Percentiles rank a stretch among this genome's conserved stretches.
Evolutionary conservation across 2,329 filamentous ascomycete genomes (phyloP).

Genomic region (Fusarium sulawesiense): DNA sequence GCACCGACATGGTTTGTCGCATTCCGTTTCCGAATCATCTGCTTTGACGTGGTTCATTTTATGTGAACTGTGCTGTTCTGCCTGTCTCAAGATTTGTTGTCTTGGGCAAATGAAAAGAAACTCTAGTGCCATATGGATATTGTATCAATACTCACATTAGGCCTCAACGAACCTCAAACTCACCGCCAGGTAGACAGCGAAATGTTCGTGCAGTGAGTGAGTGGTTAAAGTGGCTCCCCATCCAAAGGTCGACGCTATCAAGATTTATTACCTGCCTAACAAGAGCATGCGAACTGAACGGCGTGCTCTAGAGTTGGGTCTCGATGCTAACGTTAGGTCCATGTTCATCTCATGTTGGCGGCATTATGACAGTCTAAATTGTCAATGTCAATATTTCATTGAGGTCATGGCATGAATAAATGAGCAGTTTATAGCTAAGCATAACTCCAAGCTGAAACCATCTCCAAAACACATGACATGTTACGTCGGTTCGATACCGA

Average conservation of each 20-base stretch:
- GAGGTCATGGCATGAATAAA: not conserved
- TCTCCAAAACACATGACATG: not conserved
- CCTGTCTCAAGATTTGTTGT: not conserved
- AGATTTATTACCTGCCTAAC: conserved; percentile 23
- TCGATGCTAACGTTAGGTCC: conserved; percentile 10
- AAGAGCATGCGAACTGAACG: conserved; percentile 32
- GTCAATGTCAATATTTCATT: not conserved
- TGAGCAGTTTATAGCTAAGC: not conserved
- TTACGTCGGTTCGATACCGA: conserved; percentile 4
- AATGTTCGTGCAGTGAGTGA: not conserved
- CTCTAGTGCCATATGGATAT: not conserved
- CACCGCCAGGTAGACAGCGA: conserved; percentile 36
- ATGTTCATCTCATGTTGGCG: not conserved
- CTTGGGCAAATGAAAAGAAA: not conserved
- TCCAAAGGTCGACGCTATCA: conserved; percentile 26
- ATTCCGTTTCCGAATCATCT: conserved; percentile 36
- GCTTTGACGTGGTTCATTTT: conserved; percentile 33
- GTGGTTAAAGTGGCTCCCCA: conserved; percentile 21
- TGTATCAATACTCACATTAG: conserved; percentile 5
- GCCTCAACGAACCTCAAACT: conserved; percentile 37
- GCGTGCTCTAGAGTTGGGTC: conserved; percentile 22
- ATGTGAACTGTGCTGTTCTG: conserved; percentile 7
- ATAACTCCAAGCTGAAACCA: not conserved
- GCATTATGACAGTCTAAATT: not conserved
- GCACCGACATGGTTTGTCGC: conserved; percentile 19